Percentiles rank a stretch among this genome's conserved stretches.
phyloP scores from a whole-genome alignment of 768 basidiomycete genomes.

The Mycena pura region DNA sequence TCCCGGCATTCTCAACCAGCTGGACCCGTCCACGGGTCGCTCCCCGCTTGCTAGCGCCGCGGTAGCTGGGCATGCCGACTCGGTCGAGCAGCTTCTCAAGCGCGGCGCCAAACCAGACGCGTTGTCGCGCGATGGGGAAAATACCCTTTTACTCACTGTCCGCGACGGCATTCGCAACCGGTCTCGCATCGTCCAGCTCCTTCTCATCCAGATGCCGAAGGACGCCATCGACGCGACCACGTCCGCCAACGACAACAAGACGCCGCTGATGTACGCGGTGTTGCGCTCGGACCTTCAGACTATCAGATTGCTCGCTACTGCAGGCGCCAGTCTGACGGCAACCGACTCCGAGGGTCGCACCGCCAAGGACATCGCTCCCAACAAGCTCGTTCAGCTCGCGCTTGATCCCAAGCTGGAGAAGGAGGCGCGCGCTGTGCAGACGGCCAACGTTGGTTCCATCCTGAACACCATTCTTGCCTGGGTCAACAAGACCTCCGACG shows the following conservation, averaged over 20 bases:
- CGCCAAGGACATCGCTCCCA: slow-evolving; percentile 2
- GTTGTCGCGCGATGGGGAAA: slow-evolving; percentile 15
- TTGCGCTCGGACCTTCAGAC: slow-evolving; percentile 4
- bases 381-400: slow-evolving; percentile 7
- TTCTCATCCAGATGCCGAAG: slow-evolving; percentile 7
- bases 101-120: slow-evolving; percentile 7
- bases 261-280: slow-evolving; percentile 15
- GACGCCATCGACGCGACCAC: slow-evolving; percentile 14
- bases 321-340: slow-evolving; percentile 10
- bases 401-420: slow-evolving; percentile 8
- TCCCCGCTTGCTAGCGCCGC: slow-evolving; percentile 15
- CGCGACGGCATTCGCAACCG: neutral
- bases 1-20: slow-evolving; percentile 7
- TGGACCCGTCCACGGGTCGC: slow-evolving; percentile 6
- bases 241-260: slow-evolving; percentile 15
- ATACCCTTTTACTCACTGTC: slow-evolving; percentile 6
- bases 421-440: neutral
- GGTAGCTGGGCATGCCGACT: slow-evolving; percentile 8
- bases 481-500: slow-evolving; percentile 10
- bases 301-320: slow-evolving; percentile 11
- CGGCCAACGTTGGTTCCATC: slow-evolving; percentile 1
- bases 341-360: slow-evolving; percentile 6
- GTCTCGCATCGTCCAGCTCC: slow-evolving; percentile 14
- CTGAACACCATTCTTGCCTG: slow-evolving; percentile 4
- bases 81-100: slow-evolving; percentile 7